phyloP scores from a whole-genome alignment of 768 basidiomycete genomes.

The Auricularia heimuer region DNA sequence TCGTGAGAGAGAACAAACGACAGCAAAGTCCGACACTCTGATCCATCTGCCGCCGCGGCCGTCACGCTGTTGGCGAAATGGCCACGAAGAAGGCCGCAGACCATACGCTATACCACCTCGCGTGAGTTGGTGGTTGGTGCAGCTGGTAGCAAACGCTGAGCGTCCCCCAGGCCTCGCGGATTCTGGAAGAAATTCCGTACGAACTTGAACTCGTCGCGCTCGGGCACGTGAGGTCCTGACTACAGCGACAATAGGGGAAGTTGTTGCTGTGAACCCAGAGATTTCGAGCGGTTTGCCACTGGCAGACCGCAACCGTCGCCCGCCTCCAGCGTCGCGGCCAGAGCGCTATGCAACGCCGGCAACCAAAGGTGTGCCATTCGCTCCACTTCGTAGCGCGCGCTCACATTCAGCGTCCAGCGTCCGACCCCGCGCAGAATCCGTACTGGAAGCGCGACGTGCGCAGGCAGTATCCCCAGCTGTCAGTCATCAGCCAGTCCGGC shows the following conservation, averaged over 20 bases:
- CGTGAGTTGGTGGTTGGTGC: not conserved
- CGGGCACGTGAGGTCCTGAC: not conserved
- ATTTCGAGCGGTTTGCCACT: slow-evolving; percentile 87
- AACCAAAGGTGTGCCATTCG: slow-evolving; percentile 55
- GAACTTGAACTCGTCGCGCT: slow-evolving; percentile 20
- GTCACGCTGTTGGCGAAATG: slow-evolving; percentile 27
- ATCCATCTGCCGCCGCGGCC: not conserved
- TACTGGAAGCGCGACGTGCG: slow-evolving; percentile 97
- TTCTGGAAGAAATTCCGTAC: slow-evolving; percentile 96
- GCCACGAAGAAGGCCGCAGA: slow-evolving; percentile 75
- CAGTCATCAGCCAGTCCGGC: slow-evolving; percentile 76
- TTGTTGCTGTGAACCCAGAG: slow-evolving; percentile 74
- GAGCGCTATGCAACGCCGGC: slow-evolving; percentile 84
- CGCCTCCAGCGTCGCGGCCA: slow-evolving; percentile 79
- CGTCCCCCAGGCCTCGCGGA: slow-evolving; percentile 50
- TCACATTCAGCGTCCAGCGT: slow-evolving; percentile 37
- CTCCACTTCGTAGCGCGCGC: slow-evolving; percentile 7
- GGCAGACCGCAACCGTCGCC: slow-evolving; percentile 61
- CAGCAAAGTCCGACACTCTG: not conserved
- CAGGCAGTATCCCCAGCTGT: slow-evolving; percentile 84
- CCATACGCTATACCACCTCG: slow-evolving; percentile 79
- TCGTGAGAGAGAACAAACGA: not conserved
- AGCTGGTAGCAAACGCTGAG: not conserved
- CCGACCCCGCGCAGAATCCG: slow-evolving; percentile 79
- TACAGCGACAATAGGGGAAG: slow-evolving; percentile 50